Evolutionary conservation across 768 basidiomycete genomes (phyloP).

Genomic region (Kwoniella bestiolae): DNA sequence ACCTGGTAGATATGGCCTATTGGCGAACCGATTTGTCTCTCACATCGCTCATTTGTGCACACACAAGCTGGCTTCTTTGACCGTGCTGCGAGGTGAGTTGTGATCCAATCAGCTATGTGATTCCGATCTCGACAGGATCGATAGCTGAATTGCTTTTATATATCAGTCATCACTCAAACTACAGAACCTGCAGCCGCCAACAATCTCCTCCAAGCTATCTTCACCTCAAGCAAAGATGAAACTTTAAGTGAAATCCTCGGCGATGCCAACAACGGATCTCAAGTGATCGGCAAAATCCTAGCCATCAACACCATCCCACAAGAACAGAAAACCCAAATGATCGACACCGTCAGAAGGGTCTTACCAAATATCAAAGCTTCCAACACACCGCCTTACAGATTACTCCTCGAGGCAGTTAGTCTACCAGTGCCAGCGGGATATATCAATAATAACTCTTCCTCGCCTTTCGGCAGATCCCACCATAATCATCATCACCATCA

Average conservation of each 20-base stretch:
- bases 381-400: slow-evolving; percentile 90
- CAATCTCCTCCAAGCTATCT: slow-evolving; percentile 85
- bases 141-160: neutral
- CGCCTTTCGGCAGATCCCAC: slow-evolving; percentile 21
- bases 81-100: slow-evolving; percentile 74
- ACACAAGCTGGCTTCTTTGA: slow-evolving; percentile 94
- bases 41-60: slow-evolving; percentile 96
- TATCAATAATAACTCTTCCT: slow-evolving; percentile 26
- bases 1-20: slow-evolving; percentile 89
- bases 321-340: slow-evolving; percentile 68
- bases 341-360: slow-evolving; percentile 87
- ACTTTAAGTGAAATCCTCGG: slow-evolving; percentile 90
- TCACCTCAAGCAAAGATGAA: slow-evolving; percentile 85
- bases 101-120: neutral
- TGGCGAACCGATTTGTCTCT: slow-evolving; percentile 94
- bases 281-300: slow-evolving; percentile 78
- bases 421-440: slow-evolving; percentile 65
- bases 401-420: slow-evolving; percentile 92
- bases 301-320: slow-evolving; percentile 83
- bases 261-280: slow-evolving; percentile 90
- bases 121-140: neutral
- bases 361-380: slow-evolving; percentile 86
- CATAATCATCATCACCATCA: slow-evolving; percentile 17
- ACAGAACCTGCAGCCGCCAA: slow-evolving; percentile 85
- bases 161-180: slow-evolving; percentile 83